Evolutionary conservation across 331 rosid species (phyloP).

Genomic region (Cydonia oblonga): DNA sequence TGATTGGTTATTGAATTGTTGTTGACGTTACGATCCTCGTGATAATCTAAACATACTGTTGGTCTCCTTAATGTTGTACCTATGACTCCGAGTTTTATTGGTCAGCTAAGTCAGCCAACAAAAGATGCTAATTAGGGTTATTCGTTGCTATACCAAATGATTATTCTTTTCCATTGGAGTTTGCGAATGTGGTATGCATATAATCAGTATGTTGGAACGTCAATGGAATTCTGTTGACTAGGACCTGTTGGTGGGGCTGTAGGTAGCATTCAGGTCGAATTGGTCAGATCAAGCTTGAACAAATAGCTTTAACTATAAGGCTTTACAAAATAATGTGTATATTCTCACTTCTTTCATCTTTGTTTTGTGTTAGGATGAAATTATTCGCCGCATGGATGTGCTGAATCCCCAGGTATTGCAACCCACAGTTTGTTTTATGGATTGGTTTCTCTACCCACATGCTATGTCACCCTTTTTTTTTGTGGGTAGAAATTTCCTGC

Average conservation of each 20-base stretch:
- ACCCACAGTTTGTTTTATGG: neutral
- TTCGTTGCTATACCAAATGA: neutral
- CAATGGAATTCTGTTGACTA: neutral
- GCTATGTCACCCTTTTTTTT: neutral
- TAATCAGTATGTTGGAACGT: neutral
- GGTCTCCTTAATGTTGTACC: neutral
- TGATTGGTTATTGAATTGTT: neutral
- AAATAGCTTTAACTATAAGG: neutral
- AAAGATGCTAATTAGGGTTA: neutral
- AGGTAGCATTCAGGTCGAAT: neutral
- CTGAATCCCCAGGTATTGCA: constrained; percentile 79
- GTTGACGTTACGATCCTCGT: neutral
- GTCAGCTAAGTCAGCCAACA: neutral
- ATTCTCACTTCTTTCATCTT: constrained; percentile 20
- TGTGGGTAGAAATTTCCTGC: neutral
- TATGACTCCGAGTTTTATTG: neutral
- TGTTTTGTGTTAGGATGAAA: constrained; percentile 43
- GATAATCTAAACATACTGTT: neutral
- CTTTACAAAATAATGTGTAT: neutral
- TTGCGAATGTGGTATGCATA: neutral
- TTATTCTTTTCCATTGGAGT: neutral
- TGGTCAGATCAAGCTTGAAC: neutral
- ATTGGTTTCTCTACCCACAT: neutral
- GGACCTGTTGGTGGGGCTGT: neutral
- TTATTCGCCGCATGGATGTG: constrained; percentile 60